Conservation (phyloP, 2,329 filamentous ascomycete genomes). For the Lojkania enalia region DNA sequence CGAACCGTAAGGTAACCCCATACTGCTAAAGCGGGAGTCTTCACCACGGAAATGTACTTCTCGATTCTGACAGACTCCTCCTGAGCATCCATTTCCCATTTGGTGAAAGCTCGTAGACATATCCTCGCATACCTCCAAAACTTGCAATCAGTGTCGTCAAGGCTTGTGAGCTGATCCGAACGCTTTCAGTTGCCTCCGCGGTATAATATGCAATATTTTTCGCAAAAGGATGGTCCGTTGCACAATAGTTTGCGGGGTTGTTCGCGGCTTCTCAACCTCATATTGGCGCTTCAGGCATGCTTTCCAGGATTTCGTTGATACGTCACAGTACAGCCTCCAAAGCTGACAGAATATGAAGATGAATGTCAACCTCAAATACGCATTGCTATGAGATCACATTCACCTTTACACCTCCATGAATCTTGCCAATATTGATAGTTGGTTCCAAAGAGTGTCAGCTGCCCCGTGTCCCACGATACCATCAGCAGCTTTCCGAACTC, state of each 20-base stretch:
- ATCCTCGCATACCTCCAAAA: constrained; percentile 47
- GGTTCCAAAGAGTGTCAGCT: constrained; percentile 37
- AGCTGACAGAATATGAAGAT: constrained; percentile 46
- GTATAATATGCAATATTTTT: constrained; percentile 30
- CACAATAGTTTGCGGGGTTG: constrained; percentile 38
- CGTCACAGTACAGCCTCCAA: constrained; percentile 29
- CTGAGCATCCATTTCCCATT: constrained; percentile 25
- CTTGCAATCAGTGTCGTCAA: constrained; percentile 50
- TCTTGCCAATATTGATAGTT: constrained; percentile 48
- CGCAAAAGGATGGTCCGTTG: constrained; percentile 40
- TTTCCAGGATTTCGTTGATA: constrained; percentile 31
- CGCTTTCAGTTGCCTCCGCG: constrained; percentile 24
- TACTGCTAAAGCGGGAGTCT: constrained; percentile 9
- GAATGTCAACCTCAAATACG: constrained; percentile 47
- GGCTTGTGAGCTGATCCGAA: constrained; percentile 41
- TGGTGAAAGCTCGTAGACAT: constrained; percentile 42
- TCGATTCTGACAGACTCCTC: constrained; percentile 12
- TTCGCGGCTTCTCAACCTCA: constrained; percentile 40
- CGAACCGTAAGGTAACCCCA: constrained; percentile 11
- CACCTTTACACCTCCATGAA: constrained; percentile 48
- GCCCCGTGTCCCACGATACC: constrained; percentile 45
- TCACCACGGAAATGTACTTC: constrained; percentile 7
- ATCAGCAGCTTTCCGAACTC: constrained; percentile 39
- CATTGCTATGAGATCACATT: constrained; percentile 49
- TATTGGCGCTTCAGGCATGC: constrained; percentile 34